A percentile compares a stretch with the other conserved stretches of the same genome.
Conservation (phyloP, 208 protist species). For the Trypanosoma caninum region DNA sequence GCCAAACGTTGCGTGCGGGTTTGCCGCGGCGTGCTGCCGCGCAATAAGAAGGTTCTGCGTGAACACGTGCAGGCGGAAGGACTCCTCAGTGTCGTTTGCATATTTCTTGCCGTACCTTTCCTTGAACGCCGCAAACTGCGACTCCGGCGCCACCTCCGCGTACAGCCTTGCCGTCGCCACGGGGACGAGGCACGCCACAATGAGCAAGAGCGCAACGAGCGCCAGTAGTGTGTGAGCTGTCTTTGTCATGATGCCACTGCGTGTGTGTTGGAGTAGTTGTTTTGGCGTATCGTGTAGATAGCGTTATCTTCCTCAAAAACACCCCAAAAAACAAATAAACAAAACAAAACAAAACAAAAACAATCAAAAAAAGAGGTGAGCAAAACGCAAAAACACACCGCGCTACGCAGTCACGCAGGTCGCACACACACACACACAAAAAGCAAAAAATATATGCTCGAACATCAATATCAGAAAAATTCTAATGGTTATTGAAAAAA, state of each 20-base stretch:
- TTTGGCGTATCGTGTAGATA: no score
- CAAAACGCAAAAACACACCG: background rate
- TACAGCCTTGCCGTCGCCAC: conserved; percentile 8
- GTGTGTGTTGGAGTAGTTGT: no score
- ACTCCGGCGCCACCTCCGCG: conserved; percentile 9
- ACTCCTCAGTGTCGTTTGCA: conserved; percentile 42
- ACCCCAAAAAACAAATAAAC: no score
- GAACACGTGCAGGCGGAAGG: conserved; percentile 51
- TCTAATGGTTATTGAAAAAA: conserved; percentile 8
- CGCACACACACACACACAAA: no score
- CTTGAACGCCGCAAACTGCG: conserved; percentile 73
- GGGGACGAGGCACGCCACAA: conserved; percentile 8
- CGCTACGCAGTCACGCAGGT: no score
- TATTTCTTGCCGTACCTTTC: conserved; percentile 60
- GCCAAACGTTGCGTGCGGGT: conserved; percentile 55
- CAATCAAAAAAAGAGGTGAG: conserved; percentile 1
- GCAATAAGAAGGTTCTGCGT: conserved; percentile 48
- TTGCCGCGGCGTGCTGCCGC: conserved; percentile 22
- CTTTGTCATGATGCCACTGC: background rate
- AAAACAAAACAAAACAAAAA: conserved; percentile 7
- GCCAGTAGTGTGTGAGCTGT: background rate
- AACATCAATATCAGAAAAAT: conserved; percentile 20
- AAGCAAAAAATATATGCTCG: no score
- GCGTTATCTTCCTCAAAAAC: no score
- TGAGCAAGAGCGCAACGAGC: conserved; percentile 15